Base-by-base conservation (phyloP, 1,284 basidiomycete species). In the Malassezia psittaci region DNA sequence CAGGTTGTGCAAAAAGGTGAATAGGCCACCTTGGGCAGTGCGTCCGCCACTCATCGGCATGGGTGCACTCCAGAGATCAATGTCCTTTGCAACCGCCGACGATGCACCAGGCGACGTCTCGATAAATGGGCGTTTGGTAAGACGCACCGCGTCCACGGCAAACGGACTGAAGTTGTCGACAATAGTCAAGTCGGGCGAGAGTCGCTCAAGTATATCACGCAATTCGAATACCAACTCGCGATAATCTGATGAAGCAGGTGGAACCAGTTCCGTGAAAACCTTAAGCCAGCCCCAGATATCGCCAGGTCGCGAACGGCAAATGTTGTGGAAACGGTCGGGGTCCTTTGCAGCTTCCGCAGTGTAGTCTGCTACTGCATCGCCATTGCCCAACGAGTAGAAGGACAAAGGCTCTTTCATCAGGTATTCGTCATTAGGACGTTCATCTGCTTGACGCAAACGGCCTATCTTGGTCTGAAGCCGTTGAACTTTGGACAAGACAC, bases 121-220 rank as follows among this genome's bases (percentile, higher is more conserved):
- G 19, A 57, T 52, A 38, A 57, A 68, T 1, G 58, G 56, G 7
- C 65, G 51, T 9, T 61, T 60, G 4, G 60, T 64, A 47, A 68
- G 56, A n/a, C 66, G 64, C 21, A 54, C 57, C n/a, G 62, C 66
- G 32, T 61, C 62, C 24, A 68, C 58, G 15, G 65, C 56, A 19
- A 57, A 59, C 5, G 66, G 62, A 6, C 64, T 66, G 10, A 68
- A 61, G n/a, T 57, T 61, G 24, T 68, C 66, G 18, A 65, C 64
- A 19, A 60, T 61, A 18, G 65, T 51, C 60, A 66, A 57, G 38
- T 66, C 62, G n/a, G 65, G 60, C 3, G 64, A 59, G 15, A 62
- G 33, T 33, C 57, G 36, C 32, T 58, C 54, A 34, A 64, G 39
- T 11, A 56, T 47, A 21, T 66, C 59, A 19, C 59, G 54, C 16